Conservation (phyloP, 495 filamentous ascomycete species). For the Podospora bellae-mahoneyi region DNA sequence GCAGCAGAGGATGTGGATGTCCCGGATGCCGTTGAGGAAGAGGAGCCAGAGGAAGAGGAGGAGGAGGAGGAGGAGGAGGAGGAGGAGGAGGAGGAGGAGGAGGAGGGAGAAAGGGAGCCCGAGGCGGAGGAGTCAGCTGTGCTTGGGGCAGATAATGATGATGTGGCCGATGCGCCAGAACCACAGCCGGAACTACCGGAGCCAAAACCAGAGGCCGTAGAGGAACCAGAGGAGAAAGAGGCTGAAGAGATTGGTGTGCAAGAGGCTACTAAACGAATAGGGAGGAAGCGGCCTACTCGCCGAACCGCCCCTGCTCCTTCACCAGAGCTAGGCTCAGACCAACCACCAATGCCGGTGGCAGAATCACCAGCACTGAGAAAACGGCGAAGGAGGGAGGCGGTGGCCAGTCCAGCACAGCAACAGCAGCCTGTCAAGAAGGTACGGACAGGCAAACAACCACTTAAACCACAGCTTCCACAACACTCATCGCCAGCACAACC, state of each 20-base stretch:
- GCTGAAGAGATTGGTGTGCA: conserved; percentile 2
- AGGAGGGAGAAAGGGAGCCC: background rate
- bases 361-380: conserved; percentile 4
- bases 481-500: background rate
- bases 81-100: conserved; percentile 1
- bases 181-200: background rate
- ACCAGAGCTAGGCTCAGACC: conserved; percentile 1
- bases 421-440: conserved; percentile 9
- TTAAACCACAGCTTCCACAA: background rate
- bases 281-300: conserved; percentile 4
- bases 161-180: background rate
- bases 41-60: background rate
- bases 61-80: conserved; percentile 2
- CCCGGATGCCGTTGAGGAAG: background rate
- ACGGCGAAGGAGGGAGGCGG: background rate
- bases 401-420: conserved; percentile 8
- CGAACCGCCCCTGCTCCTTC: background rate
- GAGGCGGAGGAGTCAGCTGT: conserved; percentile 2
- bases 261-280: conserved; percentile 2
- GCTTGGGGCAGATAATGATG: background rate
- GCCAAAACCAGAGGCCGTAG: background rate
- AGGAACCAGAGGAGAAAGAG: conserved; percentile 4
- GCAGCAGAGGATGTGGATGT: background rate
- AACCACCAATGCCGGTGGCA: background rate
- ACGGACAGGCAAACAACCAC: background rate